A percentile compares a stretch with the other conserved stretches of the same genome.
Conservation (phyloP, 768 basidiomycete genomes). For the Mycena galericulata region DNA sequence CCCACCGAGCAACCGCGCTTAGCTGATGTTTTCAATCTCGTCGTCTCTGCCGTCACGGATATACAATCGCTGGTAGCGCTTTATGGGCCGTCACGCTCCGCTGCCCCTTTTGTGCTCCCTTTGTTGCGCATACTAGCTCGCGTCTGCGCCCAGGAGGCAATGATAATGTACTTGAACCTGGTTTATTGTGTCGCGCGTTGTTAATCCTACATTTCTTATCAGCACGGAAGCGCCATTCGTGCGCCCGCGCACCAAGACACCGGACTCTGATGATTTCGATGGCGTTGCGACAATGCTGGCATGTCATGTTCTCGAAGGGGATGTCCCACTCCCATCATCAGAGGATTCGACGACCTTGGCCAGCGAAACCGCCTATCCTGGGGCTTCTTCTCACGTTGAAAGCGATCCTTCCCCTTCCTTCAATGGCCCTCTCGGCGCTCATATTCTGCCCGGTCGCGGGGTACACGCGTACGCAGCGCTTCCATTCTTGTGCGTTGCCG, state of each 20-base stretch:
- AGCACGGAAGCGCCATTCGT: not conserved
- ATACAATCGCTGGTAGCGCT: not conserved
- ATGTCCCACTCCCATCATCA: not conserved
- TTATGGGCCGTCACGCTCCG: conserved; percentile 11
- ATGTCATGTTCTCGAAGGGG: conserved; percentile 16
- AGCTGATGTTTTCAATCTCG: not conserved
- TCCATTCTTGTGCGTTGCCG: conserved; percentile 17
- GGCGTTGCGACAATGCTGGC: conserved; percentile 9
- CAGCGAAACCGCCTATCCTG: not conserved
- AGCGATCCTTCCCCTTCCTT: no score
- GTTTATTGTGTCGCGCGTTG: not conserved
- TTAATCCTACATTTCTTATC: not conserved
- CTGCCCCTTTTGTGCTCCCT: not conserved
- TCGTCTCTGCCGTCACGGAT: not conserved
- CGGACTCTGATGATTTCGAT: not conserved
- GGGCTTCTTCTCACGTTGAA: no score
- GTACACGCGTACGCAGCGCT: not conserved
- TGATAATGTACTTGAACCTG: not conserved
- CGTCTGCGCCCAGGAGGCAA: not conserved
- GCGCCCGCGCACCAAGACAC: not conserved
- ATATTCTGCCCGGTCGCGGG: conserved; percentile 16
- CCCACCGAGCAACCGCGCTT: no score
- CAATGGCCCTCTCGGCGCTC: not conserved
- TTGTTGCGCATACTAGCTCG: not conserved
- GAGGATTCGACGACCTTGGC: not conserved